Percentiles rank a stretch among this genome's conserved stretches.
Conservation (phyloP, 352 stramenopile species). For the Phytophthora uliginosa region DNA sequence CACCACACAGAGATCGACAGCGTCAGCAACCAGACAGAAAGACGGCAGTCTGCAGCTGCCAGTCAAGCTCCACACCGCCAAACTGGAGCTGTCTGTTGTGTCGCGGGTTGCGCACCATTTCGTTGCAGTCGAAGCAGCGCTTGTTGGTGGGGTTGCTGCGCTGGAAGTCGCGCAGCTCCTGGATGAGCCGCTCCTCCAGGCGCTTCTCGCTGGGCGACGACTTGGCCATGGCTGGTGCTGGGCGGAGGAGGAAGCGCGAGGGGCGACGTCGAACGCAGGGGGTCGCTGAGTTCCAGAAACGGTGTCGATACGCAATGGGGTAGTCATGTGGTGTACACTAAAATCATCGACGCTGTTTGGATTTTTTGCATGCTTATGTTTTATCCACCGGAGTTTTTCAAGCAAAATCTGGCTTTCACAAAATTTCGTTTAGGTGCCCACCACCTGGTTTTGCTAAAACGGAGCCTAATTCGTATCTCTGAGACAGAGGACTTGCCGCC, state of each 20-base stretch:
- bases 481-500: too few relatives aligned
- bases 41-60: neutral
- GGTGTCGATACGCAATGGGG: neutral
- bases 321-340: neutral
- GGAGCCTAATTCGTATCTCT: too few relatives aligned
- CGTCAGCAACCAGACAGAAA: slow-evolving; percentile 5
- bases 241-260: neutral
- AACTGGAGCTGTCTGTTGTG: neutral
- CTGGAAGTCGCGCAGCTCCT: slow-evolving; percentile 91
- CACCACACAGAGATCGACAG: slow-evolving; percentile 8
- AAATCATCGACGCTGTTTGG: neutral
- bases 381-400: neutral
- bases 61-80: neutral
- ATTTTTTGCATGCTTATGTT: neutral
- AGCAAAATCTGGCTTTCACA: neutral
- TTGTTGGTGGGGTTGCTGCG: slow-evolving; percentile 76
- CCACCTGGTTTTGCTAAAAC: too few relatives aligned
- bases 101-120: slow-evolving; percentile 69
- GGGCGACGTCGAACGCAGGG: slow-evolving; percentile 6
- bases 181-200: slow-evolving; percentile 85
- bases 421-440: too few relatives aligned
- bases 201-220: slow-evolving; percentile 74
- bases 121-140: slow-evolving; percentile 93
- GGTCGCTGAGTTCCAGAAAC: slow-evolving; percentile 14
- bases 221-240: slow-evolving; percentile 31